Evolutionary conservation across 1,284 basidiomycete genomes (phyloP).

Genomic region (Heimioporus retisporus): DNA sequence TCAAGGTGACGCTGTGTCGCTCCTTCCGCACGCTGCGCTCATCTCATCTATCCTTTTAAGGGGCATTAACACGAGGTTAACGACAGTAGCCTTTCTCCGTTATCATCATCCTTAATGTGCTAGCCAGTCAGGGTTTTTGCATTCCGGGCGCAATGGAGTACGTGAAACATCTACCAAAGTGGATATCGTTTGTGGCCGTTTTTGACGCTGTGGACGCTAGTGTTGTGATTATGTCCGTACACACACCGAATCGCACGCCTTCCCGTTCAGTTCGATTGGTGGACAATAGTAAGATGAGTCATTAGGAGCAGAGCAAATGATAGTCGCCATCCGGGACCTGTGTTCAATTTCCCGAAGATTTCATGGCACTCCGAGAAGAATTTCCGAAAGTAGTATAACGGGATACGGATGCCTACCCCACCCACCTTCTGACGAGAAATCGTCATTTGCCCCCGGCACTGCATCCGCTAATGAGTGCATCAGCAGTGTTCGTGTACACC

Average conservation of each 20-base stretch:
- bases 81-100: background rate
- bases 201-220: background rate
- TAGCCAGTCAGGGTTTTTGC: background rate
- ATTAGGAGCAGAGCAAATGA: background rate
- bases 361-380: background rate
- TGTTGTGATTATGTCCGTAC: background rate
- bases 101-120: background rate
- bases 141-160: background rate
- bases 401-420: background rate
- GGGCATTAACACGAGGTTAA: background rate
- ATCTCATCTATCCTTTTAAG: slow-evolving; percentile 1
- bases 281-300: background rate
- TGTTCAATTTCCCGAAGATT: background rate
- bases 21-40: background rate
- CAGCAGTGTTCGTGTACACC: background rate
- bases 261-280: too few relatives aligned
- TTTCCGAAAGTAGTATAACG: background rate
- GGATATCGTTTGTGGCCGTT: background rate
- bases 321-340: background rate
- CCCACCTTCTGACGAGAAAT: background rate
- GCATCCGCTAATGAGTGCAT: background rate
- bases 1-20: background rate
- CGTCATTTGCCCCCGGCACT: background rate
- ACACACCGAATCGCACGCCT: background rate
- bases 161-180: background rate